A percentile compares a stretch with the other conserved stretches of the same genome.
Conservation (phyloP, 179 eudicot species). For the Drosera spatulata region DNA sequence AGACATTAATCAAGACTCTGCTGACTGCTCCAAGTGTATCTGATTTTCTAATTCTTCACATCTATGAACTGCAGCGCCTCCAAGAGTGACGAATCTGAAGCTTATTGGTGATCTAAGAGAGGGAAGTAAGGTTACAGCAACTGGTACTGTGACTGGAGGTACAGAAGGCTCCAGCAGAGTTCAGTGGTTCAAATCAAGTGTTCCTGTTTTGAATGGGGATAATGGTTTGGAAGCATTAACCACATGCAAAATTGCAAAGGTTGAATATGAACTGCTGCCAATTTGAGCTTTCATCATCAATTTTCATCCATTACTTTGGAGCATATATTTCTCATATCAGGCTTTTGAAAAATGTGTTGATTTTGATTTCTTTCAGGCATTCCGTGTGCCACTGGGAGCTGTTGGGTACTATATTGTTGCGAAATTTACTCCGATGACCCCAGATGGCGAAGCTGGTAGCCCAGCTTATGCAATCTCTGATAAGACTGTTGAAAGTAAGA, state of each 20-base stretch:
- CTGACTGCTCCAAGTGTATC: not conserved
- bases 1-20: not conserved
- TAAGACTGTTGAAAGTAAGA: conserved; percentile 52
- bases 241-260: conserved; percentile 90
- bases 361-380: conserved; percentile 41
- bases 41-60: conserved; percentile 5
- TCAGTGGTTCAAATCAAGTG: conserved; percentile 87
- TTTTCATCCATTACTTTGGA: not conserved
- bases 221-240: conserved; percentile 70
- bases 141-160: conserved; percentile 87
- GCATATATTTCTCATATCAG: not conserved
- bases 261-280: conserved; percentile 10
- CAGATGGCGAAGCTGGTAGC: conserved; percentile 88
- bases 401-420: conserved; percentile 79
- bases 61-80: conserved; percentile 62
- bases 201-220: conserved; percentile 44
- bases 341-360: not conserved
- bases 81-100: conserved; percentile 63
- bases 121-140: conserved; percentile 86
- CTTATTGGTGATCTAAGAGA: conserved; percentile 81
- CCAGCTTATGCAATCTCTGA: conserved; percentile 69
- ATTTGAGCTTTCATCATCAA: not conserved
- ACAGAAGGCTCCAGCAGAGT: conserved; percentile 97
- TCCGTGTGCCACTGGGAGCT: conserved; percentile 92
- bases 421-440: conserved; percentile 90